phyloP scores from a whole-genome alignment of 129 eudicot species.

The Arctium lappa region DNA sequence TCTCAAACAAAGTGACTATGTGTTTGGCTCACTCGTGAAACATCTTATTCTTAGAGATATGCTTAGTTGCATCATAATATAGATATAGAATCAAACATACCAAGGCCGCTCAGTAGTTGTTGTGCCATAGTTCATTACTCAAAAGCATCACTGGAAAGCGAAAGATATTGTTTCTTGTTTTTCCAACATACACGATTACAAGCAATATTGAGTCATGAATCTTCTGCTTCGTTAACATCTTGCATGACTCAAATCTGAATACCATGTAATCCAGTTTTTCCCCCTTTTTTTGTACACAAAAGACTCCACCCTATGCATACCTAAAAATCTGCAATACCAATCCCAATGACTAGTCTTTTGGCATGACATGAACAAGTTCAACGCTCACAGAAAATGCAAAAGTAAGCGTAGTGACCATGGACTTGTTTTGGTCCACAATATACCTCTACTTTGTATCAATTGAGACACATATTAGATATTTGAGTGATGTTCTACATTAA shows the following conservation, averaged over 20 bases:
- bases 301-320: neutral
- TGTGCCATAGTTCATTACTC: neutral
- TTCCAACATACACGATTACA: neutral
- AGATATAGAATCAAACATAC: neutral
- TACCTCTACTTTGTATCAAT: neutral
- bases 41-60: neutral
- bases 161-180: neutral
- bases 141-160: neutral
- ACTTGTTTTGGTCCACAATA: neutral
- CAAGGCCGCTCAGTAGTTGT: neutral
- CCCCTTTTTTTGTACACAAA: neutral
- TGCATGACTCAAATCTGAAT: neutral
- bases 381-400: neutral
- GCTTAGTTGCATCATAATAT: neutral
- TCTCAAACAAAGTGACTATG: neutral
- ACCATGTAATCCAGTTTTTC: neutral
- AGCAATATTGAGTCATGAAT: neutral
- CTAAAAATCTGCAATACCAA: neutral
- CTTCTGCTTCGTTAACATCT: neutral
- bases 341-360: neutral
- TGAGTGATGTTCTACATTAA: neutral
- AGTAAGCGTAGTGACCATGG: neutral
- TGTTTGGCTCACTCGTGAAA: neutral
- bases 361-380: neutral
- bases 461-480: neutral